phyloP scores from a whole-genome alignment of 164 flowering plant genomes.

The Litsea cubeba region DNA sequence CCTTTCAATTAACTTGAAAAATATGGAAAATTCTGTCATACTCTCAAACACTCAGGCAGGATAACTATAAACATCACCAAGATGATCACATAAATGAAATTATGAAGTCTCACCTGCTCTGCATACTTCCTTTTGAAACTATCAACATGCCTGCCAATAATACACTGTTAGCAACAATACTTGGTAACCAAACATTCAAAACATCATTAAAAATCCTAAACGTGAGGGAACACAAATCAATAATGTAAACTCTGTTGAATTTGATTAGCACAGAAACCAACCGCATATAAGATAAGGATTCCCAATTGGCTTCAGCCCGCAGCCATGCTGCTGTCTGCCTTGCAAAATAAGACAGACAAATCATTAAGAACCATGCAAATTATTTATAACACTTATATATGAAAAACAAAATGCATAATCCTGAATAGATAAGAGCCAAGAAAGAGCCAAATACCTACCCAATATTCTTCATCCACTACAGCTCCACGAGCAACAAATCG shows the following conservation, averaged over 20 bases:
- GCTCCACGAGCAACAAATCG: conserved; percentile 57
- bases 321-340: conserved; percentile 75
- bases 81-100: not conserved
- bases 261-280: conserved; percentile 18
- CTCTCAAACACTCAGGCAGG: not conserved
- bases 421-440: not conserved
- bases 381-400: not conserved
- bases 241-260: not conserved
- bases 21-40: not conserved
- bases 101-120: conserved; percentile 39
- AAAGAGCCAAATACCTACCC: conserved; percentile 34
- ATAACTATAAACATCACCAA: not conserved
- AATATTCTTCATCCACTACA: conserved; percentile 63
- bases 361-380: conserved; percentile 13
- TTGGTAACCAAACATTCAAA: not conserved
- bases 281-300: conserved; percentile 51
- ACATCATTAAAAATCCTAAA: not conserved
- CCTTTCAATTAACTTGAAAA: not conserved
- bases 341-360: conserved; percentile 7
- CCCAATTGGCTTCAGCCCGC: conserved; percentile 70
- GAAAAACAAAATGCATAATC: not conserved
- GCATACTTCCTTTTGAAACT: conserved; percentile 57
- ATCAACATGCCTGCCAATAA: conserved; percentile 48
- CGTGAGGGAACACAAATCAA: not conserved
- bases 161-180: conserved; percentile 1